These are phyloP conservation scores for Trametes meyenii DNA, from an alignment of 768 basidiomycete species.

Conservation along the genomic window DNA sequence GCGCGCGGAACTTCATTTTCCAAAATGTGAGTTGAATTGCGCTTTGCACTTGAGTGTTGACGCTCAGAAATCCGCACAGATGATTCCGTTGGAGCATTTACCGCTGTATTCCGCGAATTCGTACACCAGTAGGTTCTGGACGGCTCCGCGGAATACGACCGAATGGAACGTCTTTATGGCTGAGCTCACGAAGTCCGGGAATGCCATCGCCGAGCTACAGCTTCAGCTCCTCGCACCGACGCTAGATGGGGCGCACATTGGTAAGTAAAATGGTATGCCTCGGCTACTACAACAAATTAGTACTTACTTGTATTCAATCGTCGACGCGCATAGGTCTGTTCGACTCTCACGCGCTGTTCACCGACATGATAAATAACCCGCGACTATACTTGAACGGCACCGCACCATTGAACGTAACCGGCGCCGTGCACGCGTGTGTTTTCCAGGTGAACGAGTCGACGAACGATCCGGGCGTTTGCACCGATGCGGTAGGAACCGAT, in stretches of 20 bases:
- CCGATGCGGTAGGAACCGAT: conserved; percentile 44
- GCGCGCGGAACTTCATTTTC: conserved; percentile 70
- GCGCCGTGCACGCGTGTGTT: conserved; percentile 52
- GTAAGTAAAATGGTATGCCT: conserved; percentile 34
- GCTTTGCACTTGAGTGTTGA: background rate
- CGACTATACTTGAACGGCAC: conserved; percentile 62
- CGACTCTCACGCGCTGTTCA: conserved; percentile 62
- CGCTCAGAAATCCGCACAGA: conserved; percentile 26
- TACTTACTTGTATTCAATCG: background rate
- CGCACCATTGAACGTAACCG: conserved; percentile 60
- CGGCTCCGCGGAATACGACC: conserved; percentile 35
- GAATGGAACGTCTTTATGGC: conserved; percentile 39
- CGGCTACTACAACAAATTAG: too few relatives aligned
- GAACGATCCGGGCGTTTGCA: conserved; percentile 36
- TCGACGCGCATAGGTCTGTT: conserved; percentile 49
- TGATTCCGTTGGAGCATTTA: conserved; percentile 38
- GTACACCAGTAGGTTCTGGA: conserved; percentile 40
- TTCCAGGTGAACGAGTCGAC: conserved; percentile 39
- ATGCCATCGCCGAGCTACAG: conserved; percentile 33
- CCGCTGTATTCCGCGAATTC: conserved; percentile 37
- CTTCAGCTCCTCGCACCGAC: conserved; percentile 30
- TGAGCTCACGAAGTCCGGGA: conserved; percentile 35
- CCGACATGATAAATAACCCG: conserved; percentile 60
- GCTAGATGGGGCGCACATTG: conserved; percentile 54
- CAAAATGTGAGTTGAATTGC: conserved; percentile 54